Evolutionary conservation across 2,329 filamentous ascomycete genomes (phyloP).

Genomic region (Pseudocercospora pini-densiflorae): DNA sequence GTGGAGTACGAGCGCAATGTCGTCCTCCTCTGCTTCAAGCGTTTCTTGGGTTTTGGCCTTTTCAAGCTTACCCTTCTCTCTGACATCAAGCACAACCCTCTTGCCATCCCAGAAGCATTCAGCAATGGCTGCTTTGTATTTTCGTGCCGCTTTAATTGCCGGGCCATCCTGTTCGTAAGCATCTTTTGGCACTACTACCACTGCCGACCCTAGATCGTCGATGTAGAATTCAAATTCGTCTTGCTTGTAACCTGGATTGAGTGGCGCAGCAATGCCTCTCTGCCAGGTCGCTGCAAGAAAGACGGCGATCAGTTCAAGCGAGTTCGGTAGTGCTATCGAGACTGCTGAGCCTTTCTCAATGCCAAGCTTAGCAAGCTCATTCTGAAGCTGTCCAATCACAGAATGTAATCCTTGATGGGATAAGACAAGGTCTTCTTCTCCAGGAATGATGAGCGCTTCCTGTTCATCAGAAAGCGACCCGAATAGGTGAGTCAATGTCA

Average conservation of each 20-base stretch:
- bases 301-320: slow-evolving; percentile 82
- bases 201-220: slow-evolving; percentile 77
- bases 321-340: slow-evolving; percentile 81
- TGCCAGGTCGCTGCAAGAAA: slow-evolving; percentile 83
- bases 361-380: slow-evolving; percentile 12
- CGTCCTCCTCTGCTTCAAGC: slow-evolving; percentile 67
- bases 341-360: slow-evolving; percentile 62
- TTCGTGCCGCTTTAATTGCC: slow-evolving; percentile 75
- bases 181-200: slow-evolving; percentile 75
- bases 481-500: slow-evolving; percentile 4
- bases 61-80: slow-evolving; percentile 70
- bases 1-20: slow-evolving; percentile 79
- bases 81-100: slow-evolving; percentile 72
- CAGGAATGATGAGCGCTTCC: slow-evolving; percentile 8
- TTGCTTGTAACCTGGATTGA: slow-evolving; percentile 87
- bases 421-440: slow-evolving; percentile 10
- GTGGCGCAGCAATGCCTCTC: slow-evolving; percentile 78
- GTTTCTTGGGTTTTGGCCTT: slow-evolving; percentile 54
- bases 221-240: slow-evolving; percentile 92
- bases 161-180: slow-evolving; percentile 60
- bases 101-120: slow-evolving; percentile 79
- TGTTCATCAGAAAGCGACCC: background rate
- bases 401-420: slow-evolving; percentile 11
- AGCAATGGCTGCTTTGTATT: slow-evolving; percentile 78
- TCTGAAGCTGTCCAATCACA: slow-evolving; percentile 12